Conservation (phyloP, 2,329 filamentous ascomycete genomes). For the Hypoxylon sp. region DNA sequence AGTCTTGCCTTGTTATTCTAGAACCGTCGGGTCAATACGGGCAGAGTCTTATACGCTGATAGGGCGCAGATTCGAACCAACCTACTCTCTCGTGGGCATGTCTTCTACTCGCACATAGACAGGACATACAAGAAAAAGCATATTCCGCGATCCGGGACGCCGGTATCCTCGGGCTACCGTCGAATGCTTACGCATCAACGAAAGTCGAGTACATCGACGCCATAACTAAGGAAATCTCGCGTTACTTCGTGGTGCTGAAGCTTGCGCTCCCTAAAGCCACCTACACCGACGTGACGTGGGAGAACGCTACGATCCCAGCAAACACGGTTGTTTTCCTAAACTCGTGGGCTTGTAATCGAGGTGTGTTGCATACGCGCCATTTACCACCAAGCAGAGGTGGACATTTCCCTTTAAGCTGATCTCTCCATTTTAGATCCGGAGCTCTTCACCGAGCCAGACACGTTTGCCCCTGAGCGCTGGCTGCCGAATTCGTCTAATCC, state of each 20-base stretch:
- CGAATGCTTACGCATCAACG: constrained; percentile 36
- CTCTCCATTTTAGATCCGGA: constrained; percentile 61
- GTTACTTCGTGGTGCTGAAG: constrained; percentile 39
- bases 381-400: not conserved
- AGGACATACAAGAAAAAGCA: constrained; percentile 50
- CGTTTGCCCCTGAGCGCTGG: constrained; percentile 67
- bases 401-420: not conserved
- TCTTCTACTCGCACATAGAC: constrained; percentile 50
- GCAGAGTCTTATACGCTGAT: not conserved
- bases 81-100: constrained; percentile 50
- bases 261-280: constrained; percentile 44
- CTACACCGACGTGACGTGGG: constrained; percentile 48
- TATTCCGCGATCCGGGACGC: constrained; percentile 42
- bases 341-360: constrained; percentile 51
- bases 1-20: not conserved
- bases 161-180: constrained; percentile 29
- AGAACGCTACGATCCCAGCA: constrained; percentile 61
- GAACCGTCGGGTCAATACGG: not conserved
- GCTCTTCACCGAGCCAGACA: constrained; percentile 75
- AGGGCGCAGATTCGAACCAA: constrained; percentile 52
- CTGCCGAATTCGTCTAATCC: constrained; percentile 51
- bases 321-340: constrained; percentile 63
- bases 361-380: constrained; percentile 26
- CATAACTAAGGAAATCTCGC: constrained; percentile 41
- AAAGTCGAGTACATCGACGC: constrained; percentile 42